Evolutionary conservation across 352 stramenopile genomes (phyloP).

Genomic region (Aphanomyces stellatus): DNA sequence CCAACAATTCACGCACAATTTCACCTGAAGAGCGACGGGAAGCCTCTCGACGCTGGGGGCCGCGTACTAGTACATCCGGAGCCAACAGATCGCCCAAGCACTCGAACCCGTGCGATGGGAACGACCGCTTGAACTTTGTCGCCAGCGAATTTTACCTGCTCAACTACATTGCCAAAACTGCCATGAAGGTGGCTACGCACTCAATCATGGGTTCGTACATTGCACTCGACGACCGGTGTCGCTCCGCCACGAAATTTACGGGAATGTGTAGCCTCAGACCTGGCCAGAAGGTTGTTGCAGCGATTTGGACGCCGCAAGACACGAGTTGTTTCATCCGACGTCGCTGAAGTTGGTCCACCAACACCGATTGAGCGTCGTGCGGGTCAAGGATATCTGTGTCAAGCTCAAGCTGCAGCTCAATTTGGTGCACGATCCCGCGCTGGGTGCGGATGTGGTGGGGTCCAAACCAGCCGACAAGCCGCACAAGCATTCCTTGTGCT

Average conservation of each 20-base stretch:
- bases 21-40: no score
- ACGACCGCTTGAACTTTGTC: conserved; percentile 73
- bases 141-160: conserved; percentile 68
- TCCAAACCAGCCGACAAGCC: background rate
- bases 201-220: conserved; percentile 93
- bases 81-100: conserved; percentile 72
- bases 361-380: background rate
- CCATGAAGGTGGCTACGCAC: conserved; percentile 61
- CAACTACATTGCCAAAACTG: conserved; percentile 79
- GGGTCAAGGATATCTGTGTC: background rate
- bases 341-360: conserved; percentile 28
- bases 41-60: no score
- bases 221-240: conserved; percentile 81
- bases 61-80: no score
- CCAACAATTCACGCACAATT: no score
- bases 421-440: background rate
- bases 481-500: conserved; percentile 20
- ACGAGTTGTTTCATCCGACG: conserved; percentile 24
- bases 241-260: conserved; percentile 89
- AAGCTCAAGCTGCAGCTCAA: conserved; percentile 14
- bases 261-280: conserved; percentile 86
- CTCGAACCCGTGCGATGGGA: conserved; percentile 65
- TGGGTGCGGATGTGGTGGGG: background rate
- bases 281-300: conserved; percentile 46
- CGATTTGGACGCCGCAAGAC: conserved; percentile 43